Evolutionary conservation across 2,329 filamentous ascomycete species (phyloP), one percentile per base, ranked within the genome.

Genomic region (Botrytis sinoallii): DNA sequence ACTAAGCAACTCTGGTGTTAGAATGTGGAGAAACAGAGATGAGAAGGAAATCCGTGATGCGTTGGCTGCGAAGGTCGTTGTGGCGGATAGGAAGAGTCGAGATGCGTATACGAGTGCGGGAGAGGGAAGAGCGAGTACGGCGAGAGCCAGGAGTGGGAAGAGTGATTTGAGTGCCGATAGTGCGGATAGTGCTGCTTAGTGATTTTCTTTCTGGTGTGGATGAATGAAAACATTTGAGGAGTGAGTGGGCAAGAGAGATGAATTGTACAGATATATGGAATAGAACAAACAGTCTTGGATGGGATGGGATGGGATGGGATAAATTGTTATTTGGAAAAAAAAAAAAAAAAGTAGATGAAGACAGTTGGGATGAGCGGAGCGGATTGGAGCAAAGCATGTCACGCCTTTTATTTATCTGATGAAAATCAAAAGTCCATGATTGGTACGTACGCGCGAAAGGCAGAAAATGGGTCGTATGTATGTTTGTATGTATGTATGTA

Each of bases 11-110:
- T 80, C 79, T 65, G 84, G 84, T 3, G 84, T 83, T 69, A 78
- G 78, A 8, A 81, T 81, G 7, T 88, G 86, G 86, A 84, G 82
- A 74, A 75, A 80, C 5, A 83, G 83, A 52, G 84, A 81, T 44
- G 80, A 85, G 35, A 80, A 81, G 1, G 85, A 87, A 71, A 87
- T 88, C 55, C 60, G 80, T 16, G 75, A 73, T 70, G 80, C 80
- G 14, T 71, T 81, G 74, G 77, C 74, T 40, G 74, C 77, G 1
- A 81, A 81, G 73, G 79, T 80, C 14, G 70, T 78, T 1, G 76
- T 78, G 18, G 73, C 74, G 6, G 70, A 71, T 63, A 57, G 71
- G n/a, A 44, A 55, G 29, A 69, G 68, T 10, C 22, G 71, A 16
- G 65, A 61, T 42, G 38, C 18, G 9, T 68, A 12, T 20, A 55